phyloP scores from a whole-genome alignment of 1,139 yeast genomes.

The Candida dubliniensis region DNA sequence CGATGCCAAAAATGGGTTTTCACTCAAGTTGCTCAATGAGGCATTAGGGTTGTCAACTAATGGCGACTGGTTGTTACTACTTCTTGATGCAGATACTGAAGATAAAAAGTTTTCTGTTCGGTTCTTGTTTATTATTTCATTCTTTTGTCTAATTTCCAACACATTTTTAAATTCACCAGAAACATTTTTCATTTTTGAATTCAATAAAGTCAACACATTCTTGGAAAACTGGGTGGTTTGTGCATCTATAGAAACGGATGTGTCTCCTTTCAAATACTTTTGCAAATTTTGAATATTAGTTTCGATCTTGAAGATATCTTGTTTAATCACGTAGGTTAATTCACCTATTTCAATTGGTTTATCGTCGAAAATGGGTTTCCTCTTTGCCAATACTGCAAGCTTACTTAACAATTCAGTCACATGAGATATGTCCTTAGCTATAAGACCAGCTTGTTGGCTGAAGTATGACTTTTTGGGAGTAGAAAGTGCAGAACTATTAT shows the following conservation, averaged over 20 bases:
- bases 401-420: conserved; percentile 84
- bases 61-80: conserved; percentile 29
- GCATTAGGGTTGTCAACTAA: conserved; percentile 11
- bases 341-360: conserved; percentile 93
- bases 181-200: conserved; percentile 86
- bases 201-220: conserved; percentile 82
- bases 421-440: conserved; percentile 86
- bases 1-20: conserved; percentile 42
- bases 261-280: conserved; percentile 49
- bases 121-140: conserved; percentile 76
- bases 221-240: conserved; percentile 74
- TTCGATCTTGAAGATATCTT: conserved; percentile 85
- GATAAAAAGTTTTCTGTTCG: conserved; percentile 84
- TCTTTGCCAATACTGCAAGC: conserved; percentile 78
- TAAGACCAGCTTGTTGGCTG: conserved; percentile 73
- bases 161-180: conserved; percentile 91
- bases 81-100: conserved; percentile 37
- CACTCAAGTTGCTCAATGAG: conserved; percentile 25
- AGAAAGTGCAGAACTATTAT: conserved; percentile 9
- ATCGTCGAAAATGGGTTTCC: conserved; percentile 93
- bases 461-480: conserved; percentile 59
- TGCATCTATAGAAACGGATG: conserved; percentile 47
- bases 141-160: conserved; percentile 79
- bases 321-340: conserved; percentile 88
- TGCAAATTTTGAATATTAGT: conserved; percentile 71